A percentile compares a stretch with the other conserved stretches of the same genome.
phyloP scores from a whole-genome alignment of 1,284 basidiomycete species.

The Laetiporus sulphureus region DNA sequence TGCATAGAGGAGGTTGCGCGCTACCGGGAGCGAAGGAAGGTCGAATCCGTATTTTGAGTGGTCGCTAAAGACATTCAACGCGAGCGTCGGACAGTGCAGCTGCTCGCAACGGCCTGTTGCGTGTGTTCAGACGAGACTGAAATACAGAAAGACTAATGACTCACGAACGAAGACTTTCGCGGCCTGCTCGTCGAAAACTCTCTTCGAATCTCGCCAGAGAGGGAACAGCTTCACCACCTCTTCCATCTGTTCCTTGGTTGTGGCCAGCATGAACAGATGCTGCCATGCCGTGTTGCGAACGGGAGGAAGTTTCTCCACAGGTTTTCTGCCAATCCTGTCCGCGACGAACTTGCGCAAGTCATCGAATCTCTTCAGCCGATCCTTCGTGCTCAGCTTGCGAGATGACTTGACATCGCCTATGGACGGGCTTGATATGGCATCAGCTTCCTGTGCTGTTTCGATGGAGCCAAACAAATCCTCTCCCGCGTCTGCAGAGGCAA shows the following conservation, averaged over 20 bases:
- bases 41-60: conserved; percentile 52
- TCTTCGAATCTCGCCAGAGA: conserved; percentile 37
- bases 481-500: conserved; percentile 11
- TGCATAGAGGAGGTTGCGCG: conserved; percentile 37
- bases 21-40: conserved; percentile 43
- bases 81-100: conserved; percentile 45
- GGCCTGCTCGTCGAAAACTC: conserved; percentile 32
- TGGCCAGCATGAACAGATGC: conserved; percentile 43
- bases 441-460: neutral
- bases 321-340: conserved; percentile 19
- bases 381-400: conserved; percentile 10
- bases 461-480: conserved; percentile 7
- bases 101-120: conserved; percentile 52
- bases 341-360: conserved; percentile 19
- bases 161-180: conserved; percentile 42
- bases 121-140: neutral
- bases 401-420: conserved; percentile 5
- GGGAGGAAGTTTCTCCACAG: conserved; percentile 14
- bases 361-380: conserved; percentile 23
- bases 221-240: conserved; percentile 38
- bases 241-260: conserved; percentile 38
- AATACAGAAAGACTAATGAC: conserved; percentile 20
- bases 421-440: conserved; percentile 1
- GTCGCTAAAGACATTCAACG: conserved; percentile 53
- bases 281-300: conserved; percentile 34